Conservation (phyloP, 257 asterid species). For the Lantana camara region DNA sequence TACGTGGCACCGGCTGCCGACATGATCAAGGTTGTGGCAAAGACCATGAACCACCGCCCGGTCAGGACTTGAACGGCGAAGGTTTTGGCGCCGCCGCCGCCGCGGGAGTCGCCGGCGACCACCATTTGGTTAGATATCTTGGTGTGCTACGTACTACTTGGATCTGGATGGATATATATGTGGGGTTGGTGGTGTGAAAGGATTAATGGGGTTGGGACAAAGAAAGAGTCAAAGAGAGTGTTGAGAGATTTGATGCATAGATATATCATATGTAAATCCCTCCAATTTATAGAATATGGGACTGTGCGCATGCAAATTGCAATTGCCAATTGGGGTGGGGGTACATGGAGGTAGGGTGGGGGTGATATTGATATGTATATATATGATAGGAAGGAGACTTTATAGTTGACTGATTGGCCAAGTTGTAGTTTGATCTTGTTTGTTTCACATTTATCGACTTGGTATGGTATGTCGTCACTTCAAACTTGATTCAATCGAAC, state of each 20-base stretch:
- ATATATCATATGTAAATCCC: too few relatives aligned
- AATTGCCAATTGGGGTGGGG: neutral
- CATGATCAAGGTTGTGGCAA: conserved; percentile 69
- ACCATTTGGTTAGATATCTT: neutral
- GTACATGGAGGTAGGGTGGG: neutral
- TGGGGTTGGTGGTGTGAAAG: neutral
- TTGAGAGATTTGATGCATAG: too few relatives aligned
- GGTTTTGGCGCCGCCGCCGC: conserved; percentile 22
- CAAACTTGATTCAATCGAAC: too few relatives aligned
- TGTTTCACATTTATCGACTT: too few relatives aligned
- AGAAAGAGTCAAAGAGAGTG: too few relatives aligned
- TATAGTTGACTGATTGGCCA: conserved; percentile 24
- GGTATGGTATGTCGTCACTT: too few relatives aligned
- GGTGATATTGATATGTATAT: too few relatives aligned
- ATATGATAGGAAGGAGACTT: conserved; percentile 19
- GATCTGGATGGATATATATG: neutral
- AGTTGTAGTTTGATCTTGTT: neutral
- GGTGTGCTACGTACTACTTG: neutral
- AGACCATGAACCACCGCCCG: conserved; percentile 84
- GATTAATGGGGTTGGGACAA: too few relatives aligned
- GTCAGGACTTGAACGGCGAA: conserved; percentile 44
- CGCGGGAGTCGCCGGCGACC: conserved; percentile 39
- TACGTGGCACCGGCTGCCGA: conserved; percentile 85
- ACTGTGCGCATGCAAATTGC: neutral
- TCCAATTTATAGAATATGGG: too few relatives aligned